These are phyloP conservation scores for Pisolithus microcarpus DNA, from an alignment of 768 basidiomycete genomes.

Conservation along the genomic window DNA sequence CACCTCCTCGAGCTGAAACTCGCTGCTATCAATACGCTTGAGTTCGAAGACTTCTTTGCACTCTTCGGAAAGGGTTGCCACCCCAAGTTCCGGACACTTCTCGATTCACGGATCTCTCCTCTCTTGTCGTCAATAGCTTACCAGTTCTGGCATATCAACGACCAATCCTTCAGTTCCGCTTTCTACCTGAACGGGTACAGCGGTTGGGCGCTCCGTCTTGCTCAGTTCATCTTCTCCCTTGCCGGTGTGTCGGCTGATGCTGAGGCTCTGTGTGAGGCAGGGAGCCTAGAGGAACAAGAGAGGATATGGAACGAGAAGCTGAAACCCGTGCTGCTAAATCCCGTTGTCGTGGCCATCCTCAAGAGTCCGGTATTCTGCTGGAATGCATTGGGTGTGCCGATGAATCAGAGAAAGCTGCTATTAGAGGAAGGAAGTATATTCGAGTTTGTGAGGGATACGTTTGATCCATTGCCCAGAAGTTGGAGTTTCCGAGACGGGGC, in stretches of 20 bases:
- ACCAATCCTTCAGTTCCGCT: slow-evolving; percentile 37
- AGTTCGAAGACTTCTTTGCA: slow-evolving; percentile 55
- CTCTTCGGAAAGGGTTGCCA: slow-evolving; percentile 64
- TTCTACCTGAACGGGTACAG: slow-evolving; percentile 69
- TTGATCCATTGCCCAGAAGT: slow-evolving; percentile 41
- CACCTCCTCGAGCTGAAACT: slow-evolving; percentile 77
- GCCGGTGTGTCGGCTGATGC: slow-evolving; percentile 53
- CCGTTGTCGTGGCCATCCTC: slow-evolving; percentile 45
- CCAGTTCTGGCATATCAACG: slow-evolving; percentile 69
- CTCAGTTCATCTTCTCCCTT: slow-evolving; percentile 49
- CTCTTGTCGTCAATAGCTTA: slow-evolving; percentile 66
- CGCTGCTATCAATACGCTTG: slow-evolving; percentile 50
- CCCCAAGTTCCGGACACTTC: slow-evolving; percentile 48
- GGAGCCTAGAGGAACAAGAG: slow-evolving; percentile 51
- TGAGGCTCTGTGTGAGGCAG: slow-evolving; percentile 45
- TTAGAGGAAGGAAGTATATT: slow-evolving; percentile 43
- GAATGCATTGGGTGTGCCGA: slow-evolving; percentile 74
- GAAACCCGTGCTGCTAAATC: slow-evolving; percentile 54
- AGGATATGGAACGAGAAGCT: slow-evolving; percentile 55
- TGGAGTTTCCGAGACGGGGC: slow-evolving; percentile 55
- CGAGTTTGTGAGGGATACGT: slow-evolving; percentile 45
- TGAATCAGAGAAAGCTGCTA: slow-evolving; percentile 59
- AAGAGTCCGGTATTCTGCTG: slow-evolving; percentile 49
- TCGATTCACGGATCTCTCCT: slow-evolving; percentile 57
- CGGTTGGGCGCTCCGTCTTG: slow-evolving; percentile 59